Base-by-base conservation (phyloP, 1,139 yeast genomes). In the Hyphopichia pseudoburtonii region DNA sequence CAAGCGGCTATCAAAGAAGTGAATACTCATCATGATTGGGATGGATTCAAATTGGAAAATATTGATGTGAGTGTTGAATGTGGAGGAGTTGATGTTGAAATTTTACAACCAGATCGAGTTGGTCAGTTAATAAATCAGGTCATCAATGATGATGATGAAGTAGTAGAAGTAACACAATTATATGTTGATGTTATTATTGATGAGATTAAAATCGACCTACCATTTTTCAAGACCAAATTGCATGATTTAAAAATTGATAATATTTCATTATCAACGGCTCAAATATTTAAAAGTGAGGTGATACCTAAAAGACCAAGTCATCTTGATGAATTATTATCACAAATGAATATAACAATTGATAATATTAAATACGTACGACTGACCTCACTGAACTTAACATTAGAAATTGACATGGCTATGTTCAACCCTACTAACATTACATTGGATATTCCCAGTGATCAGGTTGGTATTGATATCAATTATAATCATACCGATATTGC, bases 401-500 rank as follows among this genome's bases (percentile, higher is more conserved):
- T 54, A 43, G 50, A 41, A 55, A 45, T 62, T 30, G 65, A 70
- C 41, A 51, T 70, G n/a, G 61, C 58, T 9, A 37, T 76, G 5
- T 38, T 43, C 6, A 73, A 76, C 37, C 76, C 80, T 1, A 47
- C 63, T 15, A 47, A 48, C 16, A 33, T 53, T 5, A 51, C 61
- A 1, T 25, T 62, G 12, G 57, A 52, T 4, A 34, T 66, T 3
- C 50, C 58, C 0, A 31, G 44, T 2, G 58, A 60, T 27, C 32
- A 37, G 3, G 21, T 60, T 18, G 36, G 34, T 0, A 33, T 57
- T 12, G 58, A 53, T 0, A 26, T 58, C 17, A 34, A 31, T 9
- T 47, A 42, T 35, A 57, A 56, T 35, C 42, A 42, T 4, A 49
- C 57, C 0, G 32, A 29, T 2, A 35, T 62, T 32, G 64, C 57